Conservation (phyloP, 208 protist genomes). For the Acanthamoeba polyphaga region DNA sequence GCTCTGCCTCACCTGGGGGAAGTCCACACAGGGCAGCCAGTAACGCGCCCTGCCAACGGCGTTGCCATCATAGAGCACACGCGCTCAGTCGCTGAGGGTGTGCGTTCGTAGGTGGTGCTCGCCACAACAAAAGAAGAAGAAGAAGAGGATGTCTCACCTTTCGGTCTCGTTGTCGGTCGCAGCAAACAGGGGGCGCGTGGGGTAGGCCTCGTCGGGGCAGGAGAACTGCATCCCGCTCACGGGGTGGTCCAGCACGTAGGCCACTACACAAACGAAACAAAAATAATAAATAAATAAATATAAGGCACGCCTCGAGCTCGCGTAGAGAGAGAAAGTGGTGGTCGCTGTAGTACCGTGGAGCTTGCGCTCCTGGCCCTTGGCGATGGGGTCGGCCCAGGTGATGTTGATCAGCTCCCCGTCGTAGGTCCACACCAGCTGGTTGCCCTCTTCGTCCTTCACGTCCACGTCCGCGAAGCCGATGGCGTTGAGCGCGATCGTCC, state of each 20-base stretch:
- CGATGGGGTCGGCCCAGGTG: conserved; percentile 26
- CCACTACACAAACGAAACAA: not conserved
- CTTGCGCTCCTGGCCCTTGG: conserved; percentile 32
- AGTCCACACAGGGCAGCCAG: conserved; percentile 58
- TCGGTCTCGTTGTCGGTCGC: conserved; percentile 57
- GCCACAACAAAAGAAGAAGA: not conserved
- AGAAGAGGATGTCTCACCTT: not conserved
- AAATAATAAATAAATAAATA: not conserved
- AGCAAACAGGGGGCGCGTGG: conserved; percentile 9
- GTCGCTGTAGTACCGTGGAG: not conserved
- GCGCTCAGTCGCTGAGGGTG: not conserved
- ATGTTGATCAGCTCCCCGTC: conserved; percentile 46
- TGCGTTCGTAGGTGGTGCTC: not conserved
- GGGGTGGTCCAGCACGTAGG: conserved; percentile 18
- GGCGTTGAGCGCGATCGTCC: conserved; percentile 47
- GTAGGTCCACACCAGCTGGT: conserved; percentile 45
- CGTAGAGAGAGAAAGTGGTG: no score
- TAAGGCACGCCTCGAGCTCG: not conserved
- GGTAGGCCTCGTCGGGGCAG: conserved; percentile 26
- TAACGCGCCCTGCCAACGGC: conserved; percentile 5
- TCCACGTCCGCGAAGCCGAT: conserved; percentile 8
- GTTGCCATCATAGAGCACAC: not conserved
- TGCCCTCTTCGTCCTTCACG: conserved; percentile 31
- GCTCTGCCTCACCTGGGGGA: not conserved
- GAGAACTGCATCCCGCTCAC: conserved; percentile 44